These are phyloP conservation scores for Auriscalpium orientale DNA, from an alignment of 768 basidiomycete species.

Conservation along the genomic window DNA sequence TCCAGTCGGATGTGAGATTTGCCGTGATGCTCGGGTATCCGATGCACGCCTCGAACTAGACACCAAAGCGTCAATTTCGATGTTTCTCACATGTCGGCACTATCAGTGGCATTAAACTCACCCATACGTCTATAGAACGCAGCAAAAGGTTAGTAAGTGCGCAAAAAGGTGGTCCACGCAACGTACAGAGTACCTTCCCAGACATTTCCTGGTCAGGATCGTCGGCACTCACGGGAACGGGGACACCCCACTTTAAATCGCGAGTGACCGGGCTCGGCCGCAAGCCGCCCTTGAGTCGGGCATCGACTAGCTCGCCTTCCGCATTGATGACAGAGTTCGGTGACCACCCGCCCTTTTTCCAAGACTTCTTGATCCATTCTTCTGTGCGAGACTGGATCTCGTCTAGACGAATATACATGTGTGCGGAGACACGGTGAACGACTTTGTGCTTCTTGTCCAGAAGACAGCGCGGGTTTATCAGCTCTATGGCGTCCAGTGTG, in stretches of 20 bases:
- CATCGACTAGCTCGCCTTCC: constrained; percentile 85
- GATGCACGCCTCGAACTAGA: constrained; percentile 90
- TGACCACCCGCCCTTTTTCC: constrained; percentile 84
- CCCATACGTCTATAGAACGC: constrained; percentile 78
- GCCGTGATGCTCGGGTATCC: constrained; percentile 98
- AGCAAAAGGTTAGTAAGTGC: not conserved
- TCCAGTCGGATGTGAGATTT: constrained; percentile 90
- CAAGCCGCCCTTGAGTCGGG: constrained; percentile 78
- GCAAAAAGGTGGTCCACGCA: not conserved
- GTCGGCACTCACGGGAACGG: constrained; percentile 67
- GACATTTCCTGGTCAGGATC: constrained; percentile 81
- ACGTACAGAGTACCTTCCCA: constrained; percentile 92
- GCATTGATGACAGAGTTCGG: constrained; percentile 84
- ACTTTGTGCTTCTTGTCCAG: constrained; percentile 76
- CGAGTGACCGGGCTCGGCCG: constrained; percentile 87
- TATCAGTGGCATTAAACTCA: constrained; percentile 31
- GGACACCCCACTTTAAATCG: constrained; percentile 94
- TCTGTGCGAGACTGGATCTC: constrained; percentile 74
- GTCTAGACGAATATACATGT: constrained; percentile 90
- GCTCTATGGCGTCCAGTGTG: constrained; percentile 88
- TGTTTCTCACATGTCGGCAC: not conserved
- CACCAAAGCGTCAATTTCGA: too few species aligned
- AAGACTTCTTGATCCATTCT: constrained; percentile 79
- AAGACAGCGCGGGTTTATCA: constrained; percentile 92
- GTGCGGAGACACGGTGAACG: constrained; percentile 67